A percentile compares a stretch with the other conserved stretches of the same genome.
Conservation (phyloP, 2,329 filamentous ascomycete genomes). For the Cercospora sojina region DNA sequence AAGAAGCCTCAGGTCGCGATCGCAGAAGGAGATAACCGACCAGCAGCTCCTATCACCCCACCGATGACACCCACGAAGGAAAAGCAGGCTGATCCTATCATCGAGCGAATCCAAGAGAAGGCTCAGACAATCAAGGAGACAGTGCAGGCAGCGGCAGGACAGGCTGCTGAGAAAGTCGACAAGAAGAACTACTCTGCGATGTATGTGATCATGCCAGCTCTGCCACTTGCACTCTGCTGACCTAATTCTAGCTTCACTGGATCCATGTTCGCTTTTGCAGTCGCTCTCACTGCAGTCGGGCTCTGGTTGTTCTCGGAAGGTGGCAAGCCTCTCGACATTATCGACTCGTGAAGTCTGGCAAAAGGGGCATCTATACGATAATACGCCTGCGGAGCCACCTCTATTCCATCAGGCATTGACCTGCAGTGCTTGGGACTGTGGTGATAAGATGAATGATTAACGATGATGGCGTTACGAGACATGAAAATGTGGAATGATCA, state of each 20-base stretch:
- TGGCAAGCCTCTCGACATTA: conserved; percentile 11
- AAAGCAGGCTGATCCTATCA: conserved; percentile 10
- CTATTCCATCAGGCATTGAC: background rate
- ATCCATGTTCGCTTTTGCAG: conserved; percentile 19
- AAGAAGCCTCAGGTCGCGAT: conserved; percentile 17
- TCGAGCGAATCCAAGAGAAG: conserved; percentile 14
- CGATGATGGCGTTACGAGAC: conserved; percentile 5
- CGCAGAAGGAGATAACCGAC: conserved; percentile 20
- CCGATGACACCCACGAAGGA: conserved; percentile 37
- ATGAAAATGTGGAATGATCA: background rate
- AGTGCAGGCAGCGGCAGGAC: conserved; percentile 20
- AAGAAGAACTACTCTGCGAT: conserved; percentile 4
- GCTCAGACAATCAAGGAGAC: conserved; percentile 16
- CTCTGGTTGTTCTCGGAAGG: conserved; percentile 18
- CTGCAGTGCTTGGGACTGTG: background rate
- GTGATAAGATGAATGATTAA: conserved; percentile 2
- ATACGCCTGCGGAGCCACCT: background rate
- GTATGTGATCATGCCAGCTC: conserved; percentile 1
- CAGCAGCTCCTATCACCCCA: conserved; percentile 35
- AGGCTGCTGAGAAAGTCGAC: conserved; percentile 5
- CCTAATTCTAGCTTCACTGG: conserved; percentile 11
- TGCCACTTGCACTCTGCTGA: background rate
- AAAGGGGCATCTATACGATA: background rate
- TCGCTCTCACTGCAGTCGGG: conserved; percentile 17
- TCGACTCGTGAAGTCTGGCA: conserved; percentile 11